Conservation (phyloP, 108 stramenopile genomes). For the Parmales sp. region DNA sequence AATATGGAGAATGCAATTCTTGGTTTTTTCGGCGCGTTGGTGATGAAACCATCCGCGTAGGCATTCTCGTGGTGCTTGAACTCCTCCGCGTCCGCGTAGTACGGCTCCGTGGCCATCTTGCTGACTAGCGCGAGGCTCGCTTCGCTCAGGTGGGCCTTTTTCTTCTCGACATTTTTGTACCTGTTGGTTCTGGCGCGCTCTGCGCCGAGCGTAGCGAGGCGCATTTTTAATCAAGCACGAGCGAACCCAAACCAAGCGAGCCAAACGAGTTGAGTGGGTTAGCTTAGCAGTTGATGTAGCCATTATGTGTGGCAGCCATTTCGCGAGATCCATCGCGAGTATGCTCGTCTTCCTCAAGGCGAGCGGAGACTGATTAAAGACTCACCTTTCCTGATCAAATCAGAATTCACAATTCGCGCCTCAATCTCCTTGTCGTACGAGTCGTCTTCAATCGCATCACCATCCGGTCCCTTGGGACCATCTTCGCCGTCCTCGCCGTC, state of each 20-base stretch:
- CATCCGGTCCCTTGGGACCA: slow-evolving; percentile 20
- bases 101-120: slow-evolving; percentile 40
- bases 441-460: slow-evolving; percentile 1
- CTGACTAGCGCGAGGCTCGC: slow-evolving; percentile 23
- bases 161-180: not conserved
- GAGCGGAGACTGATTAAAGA: too few species aligned
- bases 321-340: too few species aligned
- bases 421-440: slow-evolving; percentile 20
- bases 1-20: slow-evolving; percentile 71
- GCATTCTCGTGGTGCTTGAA: slow-evolving; percentile 65
- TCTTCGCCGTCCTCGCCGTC: slow-evolving; percentile 35
- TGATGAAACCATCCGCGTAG: slow-evolving; percentile 73
- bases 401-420: slow-evolving; percentile 2
- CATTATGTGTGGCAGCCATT: too few species aligned
- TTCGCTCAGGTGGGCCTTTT: not conserved
- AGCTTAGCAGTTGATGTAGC: too few species aligned
- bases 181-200: not conserved
- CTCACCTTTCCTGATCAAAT: slow-evolving; percentile 20
- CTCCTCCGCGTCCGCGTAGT: slow-evolving; percentile 55
- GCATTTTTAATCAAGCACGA: too few species aligned
- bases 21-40: slow-evolving; percentile 74
- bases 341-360: too few species aligned
- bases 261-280: too few species aligned
- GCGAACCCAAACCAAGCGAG: too few species aligned
- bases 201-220: not conserved